Evolutionary conservation across 2,329 filamentous ascomycete genomes (phyloP).

Genomic region (Ilyonectria sp.): DNA sequence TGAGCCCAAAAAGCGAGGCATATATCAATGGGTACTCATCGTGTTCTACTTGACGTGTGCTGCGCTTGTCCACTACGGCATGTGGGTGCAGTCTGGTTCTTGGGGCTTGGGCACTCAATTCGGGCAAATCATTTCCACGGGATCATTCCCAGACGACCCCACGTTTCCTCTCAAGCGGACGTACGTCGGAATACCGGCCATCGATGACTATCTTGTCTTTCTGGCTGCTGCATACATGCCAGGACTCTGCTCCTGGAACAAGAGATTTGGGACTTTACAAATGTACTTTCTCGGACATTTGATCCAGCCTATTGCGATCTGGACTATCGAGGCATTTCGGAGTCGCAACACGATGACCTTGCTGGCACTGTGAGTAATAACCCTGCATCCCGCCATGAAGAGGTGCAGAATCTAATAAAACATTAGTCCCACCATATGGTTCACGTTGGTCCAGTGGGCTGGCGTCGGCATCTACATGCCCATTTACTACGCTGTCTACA

Average conservation of each 20-base stretch:
- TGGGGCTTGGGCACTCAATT: neutral
- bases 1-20: neutral
- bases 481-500: slow-evolving; percentile 18
- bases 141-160: neutral
- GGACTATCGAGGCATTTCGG: slow-evolving; percentile 1
- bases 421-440: neutral
- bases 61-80: slow-evolving; percentile 1
- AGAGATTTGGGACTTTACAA: slow-evolving; percentile 2
- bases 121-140: neutral
- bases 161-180: neutral
- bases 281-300: slow-evolving; percentile 13
- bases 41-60: slow-evolving; percentile 8
- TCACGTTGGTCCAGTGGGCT: neutral
- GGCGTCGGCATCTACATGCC: slow-evolving; percentile 2
- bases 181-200: neutral
- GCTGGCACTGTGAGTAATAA: slow-evolving; percentile 3
- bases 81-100: neutral
- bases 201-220: slow-evolving; percentile 1
- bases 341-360: neutral
- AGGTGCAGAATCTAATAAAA: neutral
- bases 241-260: neutral
- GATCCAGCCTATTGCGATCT: neutral
- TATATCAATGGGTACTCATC: neutral
- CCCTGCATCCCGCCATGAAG: too few species aligned
- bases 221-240: slow-evolving; percentile 1